Conservation (phyloP, 2,329 filamentous ascomycete genomes). For the Penicillium expansum region DNA sequence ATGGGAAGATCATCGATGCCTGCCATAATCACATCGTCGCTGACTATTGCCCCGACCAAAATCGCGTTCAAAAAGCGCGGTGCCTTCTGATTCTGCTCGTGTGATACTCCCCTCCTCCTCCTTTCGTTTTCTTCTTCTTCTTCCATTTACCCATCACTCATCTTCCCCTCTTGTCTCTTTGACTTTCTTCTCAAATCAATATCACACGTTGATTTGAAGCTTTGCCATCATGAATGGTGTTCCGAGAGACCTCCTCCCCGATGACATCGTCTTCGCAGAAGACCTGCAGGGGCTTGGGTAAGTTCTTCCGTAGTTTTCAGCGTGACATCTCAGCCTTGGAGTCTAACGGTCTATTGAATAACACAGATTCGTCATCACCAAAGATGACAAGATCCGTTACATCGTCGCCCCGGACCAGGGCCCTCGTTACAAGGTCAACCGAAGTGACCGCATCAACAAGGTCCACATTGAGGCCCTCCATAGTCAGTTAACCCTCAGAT, state of each 20-base stretch:
- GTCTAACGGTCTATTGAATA: neutral
- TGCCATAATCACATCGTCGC: neutral
- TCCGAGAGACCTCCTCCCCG: constrained; percentile 60
- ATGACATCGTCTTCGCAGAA: constrained; percentile 64
- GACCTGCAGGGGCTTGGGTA: constrained; percentile 72
- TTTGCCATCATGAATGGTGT: constrained; percentile 65
- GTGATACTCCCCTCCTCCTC: neutral
- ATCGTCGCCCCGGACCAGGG: constrained; percentile 64
- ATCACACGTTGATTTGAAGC: neutral
- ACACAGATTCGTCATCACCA: constrained; percentile 73
- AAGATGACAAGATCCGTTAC: constrained; percentile 69
- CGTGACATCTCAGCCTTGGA: neutral
- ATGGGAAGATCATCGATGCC: neutral
- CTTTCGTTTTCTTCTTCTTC: neutral
- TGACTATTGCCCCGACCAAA: neutral
- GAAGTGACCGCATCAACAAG: constrained; percentile 73
- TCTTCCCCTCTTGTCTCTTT: neutral
- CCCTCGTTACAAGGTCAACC: constrained; percentile 71
- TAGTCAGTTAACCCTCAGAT: constrained; percentile 44
- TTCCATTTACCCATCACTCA: neutral
- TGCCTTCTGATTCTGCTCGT: neutral
- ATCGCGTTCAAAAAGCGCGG: neutral
- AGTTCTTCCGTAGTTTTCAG: constrained; percentile 18
- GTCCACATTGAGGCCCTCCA: constrained; percentile 73
- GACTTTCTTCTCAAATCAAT: neutral